phyloP scores from a whole-genome alignment of 257 asterid species.

The Lycium ferocissimum region DNA sequence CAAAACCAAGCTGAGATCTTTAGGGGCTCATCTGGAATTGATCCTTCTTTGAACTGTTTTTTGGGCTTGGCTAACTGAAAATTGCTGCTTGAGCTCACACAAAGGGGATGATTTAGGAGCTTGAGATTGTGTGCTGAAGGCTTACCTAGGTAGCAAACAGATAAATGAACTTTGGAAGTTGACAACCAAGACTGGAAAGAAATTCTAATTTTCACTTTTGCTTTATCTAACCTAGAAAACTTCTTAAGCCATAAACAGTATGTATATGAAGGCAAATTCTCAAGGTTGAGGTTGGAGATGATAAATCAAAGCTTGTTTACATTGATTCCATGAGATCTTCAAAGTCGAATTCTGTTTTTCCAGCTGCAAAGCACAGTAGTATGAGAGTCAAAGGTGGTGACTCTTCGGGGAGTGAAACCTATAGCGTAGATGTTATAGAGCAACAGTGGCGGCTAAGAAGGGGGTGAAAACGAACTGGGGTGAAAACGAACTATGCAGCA shows the following conservation, averaged over 20 bases:
- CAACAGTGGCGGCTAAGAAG: neutral
- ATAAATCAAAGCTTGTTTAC: neutral
- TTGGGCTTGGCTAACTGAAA: neutral
- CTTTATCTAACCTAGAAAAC: constrained; percentile 6
- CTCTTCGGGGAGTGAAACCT: constrained; percentile 1
- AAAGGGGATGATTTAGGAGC: constrained; percentile 14
- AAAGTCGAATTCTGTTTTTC: neutral
- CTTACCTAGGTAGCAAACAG: neutral
- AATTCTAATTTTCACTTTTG: neutral
- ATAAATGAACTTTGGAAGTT: neutral
- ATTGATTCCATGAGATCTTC: constrained; percentile 20
- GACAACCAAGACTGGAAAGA: neutral
- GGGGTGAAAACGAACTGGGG: neutral
- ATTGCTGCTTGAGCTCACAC: neutral
- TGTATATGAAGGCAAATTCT: neutral
- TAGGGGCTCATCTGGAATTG: neutral
- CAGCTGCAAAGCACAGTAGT: constrained; percentile 1
- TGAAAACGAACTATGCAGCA: neutral
- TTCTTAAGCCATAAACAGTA: neutral
- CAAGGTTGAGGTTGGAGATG: constrained; percentile 1
- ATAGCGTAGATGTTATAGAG: neutral
- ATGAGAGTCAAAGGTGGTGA: neutral
- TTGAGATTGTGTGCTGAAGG: neutral
- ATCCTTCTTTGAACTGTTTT: neutral
- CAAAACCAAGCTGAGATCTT: constrained; percentile 1